phyloP scores from a whole-genome alignment of 2,329 filamentous ascomycete species.

The Remersonia thermophila region DNA sequence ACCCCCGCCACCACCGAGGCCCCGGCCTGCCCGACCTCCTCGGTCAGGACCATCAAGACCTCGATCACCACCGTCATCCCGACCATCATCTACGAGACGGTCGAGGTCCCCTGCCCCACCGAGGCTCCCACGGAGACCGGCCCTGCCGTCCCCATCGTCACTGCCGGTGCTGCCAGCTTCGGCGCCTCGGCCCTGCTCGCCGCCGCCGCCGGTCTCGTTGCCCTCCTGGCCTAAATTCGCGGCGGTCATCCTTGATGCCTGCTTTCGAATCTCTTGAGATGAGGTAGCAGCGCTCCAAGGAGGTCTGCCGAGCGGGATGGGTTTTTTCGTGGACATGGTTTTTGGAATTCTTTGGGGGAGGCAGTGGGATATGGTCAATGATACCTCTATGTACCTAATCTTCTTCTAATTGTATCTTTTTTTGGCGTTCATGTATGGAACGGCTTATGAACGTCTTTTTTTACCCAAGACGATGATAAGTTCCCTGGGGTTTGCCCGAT shows the following conservation, averaged over 20 bases:
- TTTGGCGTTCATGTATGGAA: slow-evolving; percentile 16
- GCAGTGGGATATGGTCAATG: slow-evolving; percentile 11
- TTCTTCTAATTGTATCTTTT: slow-evolving; percentile 34
- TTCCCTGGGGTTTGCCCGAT: neutral
- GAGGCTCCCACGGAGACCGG: slow-evolving; percentile 20
- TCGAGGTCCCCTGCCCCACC: slow-evolving; percentile 31
- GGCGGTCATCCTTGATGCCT: no score
- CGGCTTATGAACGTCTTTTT: slow-evolving; percentile 14
- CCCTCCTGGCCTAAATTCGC: slow-evolving; percentile 39
- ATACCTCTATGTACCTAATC: slow-evolving; percentile 32
- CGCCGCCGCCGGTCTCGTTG: slow-evolving; percentile 41
- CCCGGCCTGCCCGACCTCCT: slow-evolving; percentile 25
- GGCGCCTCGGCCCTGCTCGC: slow-evolving; percentile 42
- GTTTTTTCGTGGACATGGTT: slow-evolving; percentile 1
- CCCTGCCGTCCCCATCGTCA: slow-evolving; percentile 25
- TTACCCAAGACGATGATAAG: slow-evolving; percentile 5
- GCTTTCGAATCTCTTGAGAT: no score
- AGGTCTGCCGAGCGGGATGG: neutral
- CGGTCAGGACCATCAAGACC: slow-evolving; percentile 42
- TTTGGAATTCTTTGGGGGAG: slow-evolving; percentile 6
- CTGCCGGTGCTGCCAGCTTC: slow-evolving; percentile 40
- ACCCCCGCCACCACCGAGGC: slow-evolving; percentile 16
- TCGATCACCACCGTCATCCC: slow-evolving; percentile 44
- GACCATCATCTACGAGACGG: slow-evolving; percentile 40
- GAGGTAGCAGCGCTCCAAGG: neutral